These are phyloP conservation scores for Hymenoscyphus fraxineus DNA, from an alignment of 2,329 filamentous ascomycete genomes.

Conservation along the genomic window DNA sequence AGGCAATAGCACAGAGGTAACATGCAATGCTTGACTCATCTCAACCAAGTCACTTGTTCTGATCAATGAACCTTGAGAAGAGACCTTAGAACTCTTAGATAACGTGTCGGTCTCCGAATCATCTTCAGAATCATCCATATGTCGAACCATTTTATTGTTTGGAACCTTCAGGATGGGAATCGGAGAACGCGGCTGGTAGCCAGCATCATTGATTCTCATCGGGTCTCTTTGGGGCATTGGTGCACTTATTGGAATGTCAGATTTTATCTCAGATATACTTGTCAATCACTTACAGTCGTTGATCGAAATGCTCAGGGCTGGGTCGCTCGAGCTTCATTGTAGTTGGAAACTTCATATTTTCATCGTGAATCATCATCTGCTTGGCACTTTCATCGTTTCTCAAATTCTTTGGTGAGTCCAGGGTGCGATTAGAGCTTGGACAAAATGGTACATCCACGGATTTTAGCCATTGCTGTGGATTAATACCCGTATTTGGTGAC, in stretches of 20 bases:
- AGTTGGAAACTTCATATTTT: conserved; percentile 34
- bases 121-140: conserved; percentile 22
- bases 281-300: not conserved
- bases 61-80: conserved; percentile 22
- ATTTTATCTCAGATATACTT: no score
- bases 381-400: conserved; percentile 25
- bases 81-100: conserved; percentile 11
- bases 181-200: conserved; percentile 11
- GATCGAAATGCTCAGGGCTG: conserved; percentile 20
- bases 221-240: not conserved
- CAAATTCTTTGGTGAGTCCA: conserved; percentile 22
- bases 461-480: conserved; percentile 28
- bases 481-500: conserved; percentile 28
- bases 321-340: conserved; percentile 31
- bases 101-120: conserved; percentile 19
- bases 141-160: conserved; percentile 18
- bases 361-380: conserved; percentile 29
- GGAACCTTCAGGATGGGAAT: conserved; percentile 20
- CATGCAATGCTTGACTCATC: conserved; percentile 19
- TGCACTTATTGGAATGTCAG: not conserved
- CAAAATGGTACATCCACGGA: conserved; percentile 19
- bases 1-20: conserved; percentile 18
- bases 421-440: conserved; percentile 19
- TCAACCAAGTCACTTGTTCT: conserved; percentile 26
- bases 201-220: conserved; percentile 3